Conservation (phyloP, 768 basidiomycete species). For the Boletus rex-veris region DNA sequence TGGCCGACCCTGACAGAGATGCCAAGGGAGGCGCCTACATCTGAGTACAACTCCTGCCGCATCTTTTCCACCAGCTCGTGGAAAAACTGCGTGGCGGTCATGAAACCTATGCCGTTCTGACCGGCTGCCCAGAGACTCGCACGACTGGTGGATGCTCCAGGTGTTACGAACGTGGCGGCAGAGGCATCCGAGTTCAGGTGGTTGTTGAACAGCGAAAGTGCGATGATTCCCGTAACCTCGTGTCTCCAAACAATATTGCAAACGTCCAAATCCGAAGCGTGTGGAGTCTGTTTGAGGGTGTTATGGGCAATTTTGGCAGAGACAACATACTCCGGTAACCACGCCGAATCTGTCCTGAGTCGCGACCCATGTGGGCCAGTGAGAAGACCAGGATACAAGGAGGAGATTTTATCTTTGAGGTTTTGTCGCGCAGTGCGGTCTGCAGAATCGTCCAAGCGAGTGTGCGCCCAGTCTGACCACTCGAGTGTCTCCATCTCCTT, state of each 20-base stretch:
- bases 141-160: conserved; percentile 16
- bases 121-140: conserved; percentile 15
- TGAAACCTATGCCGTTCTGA: conserved; percentile 17
- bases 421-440: not conserved
- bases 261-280: conserved; percentile 4
- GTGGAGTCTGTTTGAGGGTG: conserved; percentile 1
- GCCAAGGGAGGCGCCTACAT: not conserved
- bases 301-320: not conserved
- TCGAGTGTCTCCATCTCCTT: conserved; percentile 8
- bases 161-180: conserved; percentile 10
- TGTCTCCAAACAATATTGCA: conserved; percentile 8
- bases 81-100: conserved; percentile 16
- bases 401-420: conserved; percentile 1
- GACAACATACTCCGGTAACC: conserved; percentile 2
- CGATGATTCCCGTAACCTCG: not conserved
- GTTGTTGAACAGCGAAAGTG: conserved; percentile 12
- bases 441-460: not conserved
- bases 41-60: not conserved
- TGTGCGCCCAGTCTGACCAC: conserved; percentile 14
- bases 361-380: not conserved
- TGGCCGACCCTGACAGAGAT: conserved; percentile 16
- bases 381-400: conserved; percentile 4
- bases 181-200: conserved; percentile 8
- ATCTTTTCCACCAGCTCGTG: conserved; percentile 4
- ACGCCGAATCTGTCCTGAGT: not conserved